A percentile compares a stretch with the other conserved stretches of the same genome.
These are phyloP conservation scores for Diutina pseudorugosa DNA, from an alignment of 1,139 yeast species.

Conservation along the genomic window DNA sequence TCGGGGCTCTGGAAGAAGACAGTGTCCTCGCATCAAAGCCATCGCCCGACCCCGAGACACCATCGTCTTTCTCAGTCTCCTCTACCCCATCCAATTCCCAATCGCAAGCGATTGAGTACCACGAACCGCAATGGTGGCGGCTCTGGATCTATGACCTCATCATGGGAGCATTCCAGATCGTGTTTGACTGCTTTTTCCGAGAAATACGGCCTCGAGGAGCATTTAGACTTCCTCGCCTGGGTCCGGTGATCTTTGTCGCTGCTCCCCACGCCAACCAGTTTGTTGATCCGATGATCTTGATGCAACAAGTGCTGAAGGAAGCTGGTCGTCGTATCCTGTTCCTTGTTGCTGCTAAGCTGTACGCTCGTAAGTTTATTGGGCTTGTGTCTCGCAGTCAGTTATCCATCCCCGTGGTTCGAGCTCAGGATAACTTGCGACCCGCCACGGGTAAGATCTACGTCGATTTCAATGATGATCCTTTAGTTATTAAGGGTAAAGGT, in stretches of 20 bases:
- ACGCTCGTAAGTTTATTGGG: constrained; percentile 42
- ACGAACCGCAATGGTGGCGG: constrained; percentile 17
- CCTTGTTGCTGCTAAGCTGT: constrained; percentile 10
- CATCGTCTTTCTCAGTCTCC: too few relatives aligned
- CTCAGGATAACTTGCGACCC: constrained; percentile 66
- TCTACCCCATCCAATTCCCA: too few relatives aligned
- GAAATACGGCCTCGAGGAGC: constrained; percentile 90
- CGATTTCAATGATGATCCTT: constrained; percentile 33
- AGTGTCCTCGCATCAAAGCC: background rate
- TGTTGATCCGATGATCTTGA: constrained; percentile 77
- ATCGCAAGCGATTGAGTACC: background rate
- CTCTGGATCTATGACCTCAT: constrained; percentile 34
- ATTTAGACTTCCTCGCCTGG: constrained; percentile 67
- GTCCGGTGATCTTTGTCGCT: constrained; percentile 88
- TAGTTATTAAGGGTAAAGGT: constrained; percentile 46
- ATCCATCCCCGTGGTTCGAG: constrained; percentile 82
- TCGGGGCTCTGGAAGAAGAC: background rate
- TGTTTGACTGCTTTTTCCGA: constrained; percentile 59
- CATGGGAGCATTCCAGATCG: constrained; percentile 33
- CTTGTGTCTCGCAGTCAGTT: constrained; percentile 61
- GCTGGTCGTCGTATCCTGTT: constrained; percentile 71
- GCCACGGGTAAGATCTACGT: constrained; percentile 52
- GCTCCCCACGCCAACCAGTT: constrained; percentile 98
- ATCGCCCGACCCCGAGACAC: too few relatives aligned
- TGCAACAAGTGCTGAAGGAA: constrained; percentile 69